A percentile compares a stretch with the other conserved stretches of the same genome.
Evolutionary conservation across 2,329 filamentous ascomycete genomes (phyloP).

Genomic region (Aulographum hederae): DNA sequence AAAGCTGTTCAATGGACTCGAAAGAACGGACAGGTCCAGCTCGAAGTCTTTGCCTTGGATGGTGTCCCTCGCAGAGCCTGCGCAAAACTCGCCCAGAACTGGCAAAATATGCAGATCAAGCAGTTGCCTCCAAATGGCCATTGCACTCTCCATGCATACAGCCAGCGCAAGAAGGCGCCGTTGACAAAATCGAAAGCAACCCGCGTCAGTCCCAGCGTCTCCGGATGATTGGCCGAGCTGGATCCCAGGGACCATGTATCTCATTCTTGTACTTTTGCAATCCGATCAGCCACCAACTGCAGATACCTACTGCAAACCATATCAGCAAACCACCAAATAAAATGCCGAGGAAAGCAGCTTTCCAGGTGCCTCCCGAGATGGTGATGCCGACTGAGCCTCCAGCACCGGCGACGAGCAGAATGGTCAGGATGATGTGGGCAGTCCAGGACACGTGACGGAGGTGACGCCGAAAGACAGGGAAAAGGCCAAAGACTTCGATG

Average conservation of each 20-base stretch:
- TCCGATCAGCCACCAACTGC: conserved; percentile 95
- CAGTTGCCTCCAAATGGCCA: no score
- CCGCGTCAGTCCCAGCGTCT: conserved; percentile 35
- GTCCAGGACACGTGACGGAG: conserved; percentile 65
- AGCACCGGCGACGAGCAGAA: conserved; percentile 59
- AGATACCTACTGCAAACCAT: conserved; percentile 70
- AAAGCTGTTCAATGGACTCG: no score
- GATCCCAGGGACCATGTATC: conserved; percentile 95
- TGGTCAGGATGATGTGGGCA: conserved; percentile 62
- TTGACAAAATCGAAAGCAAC: no score
- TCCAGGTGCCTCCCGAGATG: conserved; percentile 33
- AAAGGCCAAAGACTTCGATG: conserved; percentile 92
- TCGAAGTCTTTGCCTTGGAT: no score
- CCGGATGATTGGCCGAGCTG: conserved; percentile 72
- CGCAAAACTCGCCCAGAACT: no score
- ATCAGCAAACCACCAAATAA: conserved; percentile 58
- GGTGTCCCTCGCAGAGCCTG: no score
- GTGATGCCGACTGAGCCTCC: conserved; percentile 57
- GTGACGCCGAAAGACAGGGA: conserved; percentile 91
- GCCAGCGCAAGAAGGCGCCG: no score
- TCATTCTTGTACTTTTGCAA: conserved; percentile 99
- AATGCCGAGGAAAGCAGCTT: conserved; percentile 49
- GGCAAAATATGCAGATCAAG: no score
- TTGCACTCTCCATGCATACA: no score
- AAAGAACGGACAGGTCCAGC: no score